These are phyloP conservation scores for Paramecium tetraurelia DNA, from an alignment of 73 alveolate species.

Conservation along the genomic window DNA sequence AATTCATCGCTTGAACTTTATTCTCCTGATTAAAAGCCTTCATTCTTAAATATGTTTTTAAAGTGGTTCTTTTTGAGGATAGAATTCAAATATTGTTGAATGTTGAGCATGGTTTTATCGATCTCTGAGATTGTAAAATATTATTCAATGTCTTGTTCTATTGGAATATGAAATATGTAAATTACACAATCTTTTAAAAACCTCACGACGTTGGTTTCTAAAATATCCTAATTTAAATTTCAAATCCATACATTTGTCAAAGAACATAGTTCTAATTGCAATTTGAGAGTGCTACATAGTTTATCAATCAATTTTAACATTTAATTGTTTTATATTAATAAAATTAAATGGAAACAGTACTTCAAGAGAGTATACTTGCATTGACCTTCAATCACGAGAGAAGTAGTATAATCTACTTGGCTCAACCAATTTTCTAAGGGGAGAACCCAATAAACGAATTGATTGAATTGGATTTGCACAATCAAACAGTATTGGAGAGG, in stretches of 20 bases:
- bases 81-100: neutral
- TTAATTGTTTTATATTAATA: neutral
- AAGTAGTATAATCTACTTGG: neutral
- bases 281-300: neutral
- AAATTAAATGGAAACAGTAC: neutral
- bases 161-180: neutral
- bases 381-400: slow-evolving; percentile 31
- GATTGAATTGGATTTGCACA: slow-evolving; percentile 26
- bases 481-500: slow-evolving; percentile 10
- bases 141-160: neutral
- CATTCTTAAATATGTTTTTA: neutral
- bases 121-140: neutral
- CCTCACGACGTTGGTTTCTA: neutral
- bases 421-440: neutral
- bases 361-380: neutral
- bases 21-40: slow-evolving; percentile 29
- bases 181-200: neutral
- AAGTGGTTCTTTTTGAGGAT: neutral
- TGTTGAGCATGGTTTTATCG: neutral
- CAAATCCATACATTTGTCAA: neutral
- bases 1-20: slow-evolving; percentile 15
- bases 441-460: slow-evolving; percentile 9
- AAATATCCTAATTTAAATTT: neutral
- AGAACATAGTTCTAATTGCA: neutral
- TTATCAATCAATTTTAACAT: slow-evolving; percentile 15